Base-by-base conservation (phyloP, 371 early-diverging fungal genomes). In the Furculomyces boomerangus region DNA sequence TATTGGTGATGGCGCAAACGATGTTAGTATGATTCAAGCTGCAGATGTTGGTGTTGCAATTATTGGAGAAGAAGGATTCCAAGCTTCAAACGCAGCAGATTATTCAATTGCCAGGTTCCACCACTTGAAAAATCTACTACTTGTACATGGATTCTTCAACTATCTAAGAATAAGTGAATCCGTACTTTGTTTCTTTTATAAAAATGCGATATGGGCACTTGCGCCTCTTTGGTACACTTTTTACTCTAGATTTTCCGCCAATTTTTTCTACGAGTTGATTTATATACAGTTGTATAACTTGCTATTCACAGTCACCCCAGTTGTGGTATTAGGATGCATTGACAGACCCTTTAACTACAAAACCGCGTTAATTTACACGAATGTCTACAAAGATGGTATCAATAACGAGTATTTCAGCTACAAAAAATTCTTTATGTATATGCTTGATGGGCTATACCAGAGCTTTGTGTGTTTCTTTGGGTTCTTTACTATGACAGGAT, bases 1-100 rank as follows among this genome's bases (percentile, higher is more conserved):
- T 14, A 88, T 98, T 43, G 99, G 99, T 20, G 99, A 99, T 69
- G 99, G 99, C 8, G 97, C 96, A 52, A 92, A 93, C 63, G 94
- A 93, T 71, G 97, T 86, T 50, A 83, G 74, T 53, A 91, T 86
- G 92, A 86, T 87, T 68, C 81, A 90, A 69, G 90, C 86, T 2
- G 93, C 99, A 13, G 83, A 97, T 69, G 83, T 99, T 35, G 97
- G 95, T 27, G 80, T 94, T 22, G 95, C 89, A 43, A 94, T 94
- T 56, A 76, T 81, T 7, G 95, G 95, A 22, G 82, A 86, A 62
- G 95, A 94, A 71, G 95, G 90, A 3, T 46, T 75, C 55, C 92
- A 91, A 56, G 94, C 94, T 2, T 75, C 86, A 30, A 85, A 85
- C 83, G 86, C 91, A 0, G 76, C 85, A 10, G 93, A 95, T 60